phyloP scores from a whole-genome alignment of 768 basidiomycete species.

The Pisolithus tinctorius region DNA sequence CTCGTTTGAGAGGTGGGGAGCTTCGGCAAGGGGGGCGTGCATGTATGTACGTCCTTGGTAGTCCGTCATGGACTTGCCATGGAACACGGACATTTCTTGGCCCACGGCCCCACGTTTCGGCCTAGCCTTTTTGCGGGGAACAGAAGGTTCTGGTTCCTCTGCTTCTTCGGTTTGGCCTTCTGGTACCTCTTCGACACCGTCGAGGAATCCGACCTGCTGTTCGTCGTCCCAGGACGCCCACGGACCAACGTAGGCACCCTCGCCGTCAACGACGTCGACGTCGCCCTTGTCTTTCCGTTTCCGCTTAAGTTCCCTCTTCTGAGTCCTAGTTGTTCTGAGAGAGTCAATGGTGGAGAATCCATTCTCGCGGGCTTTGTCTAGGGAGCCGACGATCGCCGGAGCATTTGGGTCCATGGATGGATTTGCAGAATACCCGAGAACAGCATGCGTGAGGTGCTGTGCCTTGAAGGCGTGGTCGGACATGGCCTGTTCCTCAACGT shows the following conservation, averaged over 20 bases:
- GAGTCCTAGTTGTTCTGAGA: conserved; percentile 50
- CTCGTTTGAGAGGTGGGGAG: conserved; percentile 76
- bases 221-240: conserved; percentile 93
- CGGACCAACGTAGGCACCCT: conserved; percentile 86
- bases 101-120: conserved; percentile 75
- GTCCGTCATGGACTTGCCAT: conserved; percentile 93
- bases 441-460: conserved; percentile 90
- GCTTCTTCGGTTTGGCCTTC: conserved; percentile 42
- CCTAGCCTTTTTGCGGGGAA: conserved; percentile 64
- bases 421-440: conserved; percentile 93
- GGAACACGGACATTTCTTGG: conserved; percentile 92
- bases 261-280: conserved; percentile 81
- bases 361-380: conserved; percentile 66
- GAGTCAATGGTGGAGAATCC: conserved; percentile 72
- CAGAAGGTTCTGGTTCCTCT: conserved; percentile 52
- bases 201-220: conserved; percentile 42
- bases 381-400: conserved; percentile 67
- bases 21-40: conserved; percentile 85
- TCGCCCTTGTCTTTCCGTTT: conserved; percentile 82
- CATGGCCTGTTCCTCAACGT: conserved; percentile 97
- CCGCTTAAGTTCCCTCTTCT: conserved; percentile 75
- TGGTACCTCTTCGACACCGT: conserved; percentile 47
- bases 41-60: conserved; percentile 99
- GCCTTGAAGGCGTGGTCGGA: conserved; percentile 85
- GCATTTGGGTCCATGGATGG: conserved; percentile 82